These are phyloP conservation scores for Fusarium secorum DNA, from an alignment of 2,329 filamentous ascomycete species.

Conservation along the genomic window DNA sequence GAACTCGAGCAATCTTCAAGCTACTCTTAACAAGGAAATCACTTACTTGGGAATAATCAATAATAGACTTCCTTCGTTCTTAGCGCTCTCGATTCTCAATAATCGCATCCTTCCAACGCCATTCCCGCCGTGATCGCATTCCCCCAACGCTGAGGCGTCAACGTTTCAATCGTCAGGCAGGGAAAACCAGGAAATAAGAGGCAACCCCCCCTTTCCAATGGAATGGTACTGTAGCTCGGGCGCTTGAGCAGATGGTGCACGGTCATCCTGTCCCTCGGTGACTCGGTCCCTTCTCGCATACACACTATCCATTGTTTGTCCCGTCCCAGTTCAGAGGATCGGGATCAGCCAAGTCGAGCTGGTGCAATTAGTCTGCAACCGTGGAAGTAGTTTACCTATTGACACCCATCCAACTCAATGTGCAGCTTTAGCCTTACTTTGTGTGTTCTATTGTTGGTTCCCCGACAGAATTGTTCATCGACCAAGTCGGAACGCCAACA, in stretches of 20 bases:
- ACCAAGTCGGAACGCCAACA: not conserved
- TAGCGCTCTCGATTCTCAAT: conserved; percentile 6
- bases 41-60: not conserved
- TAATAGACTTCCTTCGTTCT: not conserved
- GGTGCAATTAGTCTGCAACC: not conserved
- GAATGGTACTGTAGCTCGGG: conserved; percentile 22
- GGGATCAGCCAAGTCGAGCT: conserved; percentile 20
- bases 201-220: conserved; percentile 22
- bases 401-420: not conserved
- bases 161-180: conserved; percentile 14
- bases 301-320: not conserved
- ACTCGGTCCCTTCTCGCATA: not conserved
- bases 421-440: not conserved
- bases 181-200: not conserved
- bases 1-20: not conserved
- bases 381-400: not conserved
- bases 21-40: not conserved
- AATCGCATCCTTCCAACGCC: conserved; percentile 10
- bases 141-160: conserved; percentile 21
- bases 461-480: not conserved
- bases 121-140: conserved; percentile 19
- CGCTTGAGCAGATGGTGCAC: not conserved
- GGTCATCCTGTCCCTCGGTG: not conserved
- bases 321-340: conserved; percentile 22
- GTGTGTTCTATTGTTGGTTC: not conserved